These are phyloP conservation scores for Dunaliella sp. DNA, from an alignment of 139 green algal species.

Conservation along the genomic window DNA sequence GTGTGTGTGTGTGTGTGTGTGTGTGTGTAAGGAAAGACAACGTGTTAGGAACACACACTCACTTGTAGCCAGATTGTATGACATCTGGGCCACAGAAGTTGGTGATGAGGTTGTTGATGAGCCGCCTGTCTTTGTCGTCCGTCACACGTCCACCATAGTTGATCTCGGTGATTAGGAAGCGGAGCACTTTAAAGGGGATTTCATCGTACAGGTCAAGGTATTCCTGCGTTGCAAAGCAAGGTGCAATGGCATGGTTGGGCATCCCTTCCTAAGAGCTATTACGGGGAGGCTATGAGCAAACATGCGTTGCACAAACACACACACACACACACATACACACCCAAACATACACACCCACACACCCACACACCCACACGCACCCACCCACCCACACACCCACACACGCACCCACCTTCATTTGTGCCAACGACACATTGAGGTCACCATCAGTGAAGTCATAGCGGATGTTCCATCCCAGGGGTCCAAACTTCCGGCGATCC, in stretches of 20 bases:
- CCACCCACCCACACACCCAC: too few relatives aligned
- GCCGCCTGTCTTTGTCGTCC: conserved; percentile 74
- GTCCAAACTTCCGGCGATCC: conserved; percentile 77
- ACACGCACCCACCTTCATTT: conserved; percentile 62
- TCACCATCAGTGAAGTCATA: conserved; percentile 82
- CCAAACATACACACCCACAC: background rate
- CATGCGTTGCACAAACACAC: too few relatives aligned
- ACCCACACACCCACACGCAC: background rate
- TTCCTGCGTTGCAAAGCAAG: too few relatives aligned
- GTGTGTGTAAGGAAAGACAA: too few relatives aligned
- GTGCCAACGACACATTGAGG: conserved; percentile 62
- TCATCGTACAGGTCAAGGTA: conserved; percentile 64
- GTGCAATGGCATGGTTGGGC: too few relatives aligned
- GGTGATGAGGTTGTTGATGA: conserved; percentile 71
- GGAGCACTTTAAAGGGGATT: conserved; percentile 52
- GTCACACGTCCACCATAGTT: conserved; percentile 80
- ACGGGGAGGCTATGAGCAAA: too few relatives aligned
- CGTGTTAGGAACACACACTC: conserved; percentile 6
- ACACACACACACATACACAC: background rate
- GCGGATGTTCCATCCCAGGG: conserved; percentile 80
- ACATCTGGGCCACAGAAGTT: conserved; percentile 58
- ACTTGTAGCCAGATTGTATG: conserved; percentile 29
- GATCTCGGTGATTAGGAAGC: conserved; percentile 78
- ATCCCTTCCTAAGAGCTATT: too few relatives aligned
- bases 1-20: too few relatives aligned